A percentile compares a stretch with the other conserved stretches of the same genome.
These are phyloP conservation scores for Metarhizium robertsii DNA, from an alignment of 2,329 filamentous ascomycete genomes.

Conservation along the genomic window DNA sequence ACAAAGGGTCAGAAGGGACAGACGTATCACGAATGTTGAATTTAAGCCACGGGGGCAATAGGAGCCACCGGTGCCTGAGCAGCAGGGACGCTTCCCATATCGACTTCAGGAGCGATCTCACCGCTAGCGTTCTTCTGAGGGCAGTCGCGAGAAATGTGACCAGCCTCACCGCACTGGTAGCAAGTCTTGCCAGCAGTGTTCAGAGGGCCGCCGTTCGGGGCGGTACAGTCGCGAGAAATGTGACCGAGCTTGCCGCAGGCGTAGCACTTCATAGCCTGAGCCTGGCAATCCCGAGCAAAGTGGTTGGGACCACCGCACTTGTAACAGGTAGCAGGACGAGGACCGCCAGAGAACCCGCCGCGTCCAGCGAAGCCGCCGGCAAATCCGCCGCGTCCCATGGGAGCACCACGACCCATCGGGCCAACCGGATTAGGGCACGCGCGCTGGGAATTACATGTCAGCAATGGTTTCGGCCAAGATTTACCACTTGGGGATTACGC, in stretches of 20 bases:
- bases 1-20: conserved; percentile 1
- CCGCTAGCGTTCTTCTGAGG: conserved; percentile 56
- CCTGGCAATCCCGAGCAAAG: conserved; percentile 96
- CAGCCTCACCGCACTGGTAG: conserved; percentile 93
- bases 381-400: conserved; percentile 63
- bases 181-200: conserved; percentile 97
- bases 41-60: conserved; percentile 31
- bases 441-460: conserved; percentile 40
- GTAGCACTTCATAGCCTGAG: conserved; percentile 97
- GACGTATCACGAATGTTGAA: conserved; percentile 6
- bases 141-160: conserved; percentile 94
- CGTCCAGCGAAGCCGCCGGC: conserved; percentile 52
- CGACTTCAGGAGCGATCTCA: conserved; percentile 37
- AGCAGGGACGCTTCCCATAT: conserved; percentile 26
- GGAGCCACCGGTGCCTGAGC: conserved; percentile 36
- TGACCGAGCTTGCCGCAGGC: conserved; percentile 92
- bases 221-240: conserved; percentile 89
- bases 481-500: conserved; percentile 26
- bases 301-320: conserved; percentile 87
- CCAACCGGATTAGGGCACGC: conserved; percentile 72
- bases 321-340: conserved; percentile 62
- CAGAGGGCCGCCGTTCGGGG: conserved; percentile 88
- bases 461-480: neutral
- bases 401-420: conserved; percentile 54
- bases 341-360: conserved; percentile 64